phyloP scores from a whole-genome alignment of 768 basidiomycete species.

The Pisolithus tinctorius region DNA sequence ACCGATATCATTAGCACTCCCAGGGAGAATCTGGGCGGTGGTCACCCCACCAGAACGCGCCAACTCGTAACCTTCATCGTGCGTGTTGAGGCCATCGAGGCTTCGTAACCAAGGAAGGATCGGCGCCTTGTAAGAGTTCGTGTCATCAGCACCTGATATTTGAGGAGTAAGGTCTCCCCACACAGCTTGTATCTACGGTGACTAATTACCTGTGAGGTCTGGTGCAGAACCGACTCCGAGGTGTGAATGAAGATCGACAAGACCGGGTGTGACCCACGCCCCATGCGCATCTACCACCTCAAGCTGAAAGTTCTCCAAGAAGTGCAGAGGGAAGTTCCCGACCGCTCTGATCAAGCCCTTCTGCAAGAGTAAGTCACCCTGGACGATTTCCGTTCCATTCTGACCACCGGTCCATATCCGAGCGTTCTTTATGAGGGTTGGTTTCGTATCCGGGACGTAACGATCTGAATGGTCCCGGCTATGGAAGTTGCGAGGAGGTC shows the following conservation, averaged over 20 bases:
- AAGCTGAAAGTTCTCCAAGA: constrained; percentile 14
- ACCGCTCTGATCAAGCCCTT: constrained; percentile 59
- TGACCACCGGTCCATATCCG: constrained; percentile 77
- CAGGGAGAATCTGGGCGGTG: constrained; percentile 45
- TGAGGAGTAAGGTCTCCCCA: background rate
- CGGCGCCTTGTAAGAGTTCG: constrained; percentile 49
- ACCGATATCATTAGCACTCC: constrained; percentile 26
- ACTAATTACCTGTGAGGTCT: constrained; percentile 20
- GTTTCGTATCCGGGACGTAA: constrained; percentile 54
- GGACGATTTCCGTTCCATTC: constrained; percentile 60
- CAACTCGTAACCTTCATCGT: constrained; percentile 34
- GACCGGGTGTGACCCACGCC: constrained; percentile 77
- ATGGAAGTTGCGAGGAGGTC: constrained; percentile 41
- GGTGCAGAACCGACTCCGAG: constrained; percentile 36
- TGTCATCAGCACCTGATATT: constrained; percentile 41
- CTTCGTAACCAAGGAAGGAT: constrained; percentile 58
- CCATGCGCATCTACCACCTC: constrained; percentile 57
- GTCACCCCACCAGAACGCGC: constrained; percentile 42
- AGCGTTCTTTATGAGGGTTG: constrained; percentile 65
- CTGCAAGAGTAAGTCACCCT: constrained; percentile 63
- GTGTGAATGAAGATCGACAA: constrained; percentile 45
- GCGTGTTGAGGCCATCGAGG: constrained; percentile 41
- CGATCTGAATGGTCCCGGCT: constrained; percentile 54
- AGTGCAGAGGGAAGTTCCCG: constrained; percentile 34
- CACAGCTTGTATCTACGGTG: background rate